These are phyloP conservation scores for Exophiala lecanii-corni DNA, from an alignment of 2,329 filamentous ascomycete species.

Conservation along the genomic window DNA sequence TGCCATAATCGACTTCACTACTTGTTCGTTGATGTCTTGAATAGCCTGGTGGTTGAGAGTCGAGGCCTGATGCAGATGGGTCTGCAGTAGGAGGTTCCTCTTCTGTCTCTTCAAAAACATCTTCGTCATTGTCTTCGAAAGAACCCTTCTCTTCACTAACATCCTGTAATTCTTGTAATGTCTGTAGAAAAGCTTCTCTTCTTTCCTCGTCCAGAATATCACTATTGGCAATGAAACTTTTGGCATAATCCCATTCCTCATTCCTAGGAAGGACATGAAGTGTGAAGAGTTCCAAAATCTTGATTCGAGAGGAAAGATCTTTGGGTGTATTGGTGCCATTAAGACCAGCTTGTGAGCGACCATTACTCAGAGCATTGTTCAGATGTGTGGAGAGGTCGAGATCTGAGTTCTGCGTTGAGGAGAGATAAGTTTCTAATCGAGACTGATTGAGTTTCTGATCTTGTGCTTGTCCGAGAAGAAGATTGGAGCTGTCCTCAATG, in stretches of 20 bases:
- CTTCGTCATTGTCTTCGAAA: constrained; percentile 13
- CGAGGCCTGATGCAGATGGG: constrained; percentile 51
- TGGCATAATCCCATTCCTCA: constrained; percentile 92
- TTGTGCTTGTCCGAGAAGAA: constrained; percentile 84
- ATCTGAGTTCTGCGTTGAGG: constrained; percentile 62
- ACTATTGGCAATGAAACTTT: constrained; percentile 81
- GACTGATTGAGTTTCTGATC: constrained; percentile 81
- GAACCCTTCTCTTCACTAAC: constrained; percentile 58
- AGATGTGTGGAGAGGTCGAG: constrained; percentile 61
- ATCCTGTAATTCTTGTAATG: constrained; percentile 76
- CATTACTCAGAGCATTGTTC: constrained; percentile 35
- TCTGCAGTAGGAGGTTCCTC: constrained; percentile 60
- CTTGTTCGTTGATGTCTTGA: constrained; percentile 49
- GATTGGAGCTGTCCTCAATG: constrained; percentile 82
- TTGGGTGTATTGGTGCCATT: constrained; percentile 76
- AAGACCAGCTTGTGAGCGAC: constrained; percentile 33
- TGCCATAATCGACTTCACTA: constrained; percentile 65
- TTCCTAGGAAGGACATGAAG: constrained; percentile 92
- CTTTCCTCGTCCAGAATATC: constrained; percentile 88
- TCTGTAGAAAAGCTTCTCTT: constrained; percentile 81
- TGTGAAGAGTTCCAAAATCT: constrained; percentile 91
- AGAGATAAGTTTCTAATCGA: constrained; percentile 82
- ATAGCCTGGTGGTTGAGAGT: constrained; percentile 40
- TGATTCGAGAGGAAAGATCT: constrained; percentile 77
- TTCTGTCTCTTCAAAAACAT: constrained; percentile 38